These are phyloP conservation scores for Tricholoma terreum DNA, from an alignment of 768 basidiomycete genomes.

Conservation along the genomic window DNA sequence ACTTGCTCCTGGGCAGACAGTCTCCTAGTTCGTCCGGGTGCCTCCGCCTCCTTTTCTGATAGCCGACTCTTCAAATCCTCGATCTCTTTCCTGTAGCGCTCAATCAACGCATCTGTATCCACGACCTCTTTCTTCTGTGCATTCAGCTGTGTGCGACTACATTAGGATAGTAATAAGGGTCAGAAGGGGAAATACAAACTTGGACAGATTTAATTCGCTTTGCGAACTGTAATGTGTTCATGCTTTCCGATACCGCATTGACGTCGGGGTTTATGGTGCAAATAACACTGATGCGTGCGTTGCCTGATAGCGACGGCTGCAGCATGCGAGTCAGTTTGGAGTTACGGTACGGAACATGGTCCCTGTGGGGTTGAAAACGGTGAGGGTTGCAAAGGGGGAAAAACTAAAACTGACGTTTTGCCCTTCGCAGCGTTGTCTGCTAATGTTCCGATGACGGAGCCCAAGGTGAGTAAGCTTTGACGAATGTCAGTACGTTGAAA, in stretches of 20 bases:
- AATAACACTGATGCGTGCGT: conserved; percentile 93
- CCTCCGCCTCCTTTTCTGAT: conserved; percentile 66
- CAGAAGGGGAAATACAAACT: conserved; percentile 31
- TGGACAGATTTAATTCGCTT: conserved; percentile 89
- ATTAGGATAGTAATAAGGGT: neutral
- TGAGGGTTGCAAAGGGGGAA: neutral
- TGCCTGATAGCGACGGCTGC: conserved; percentile 92
- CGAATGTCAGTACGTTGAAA: conserved; percentile 5
- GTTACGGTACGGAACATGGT: conserved; percentile 94
- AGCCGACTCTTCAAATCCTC: conserved; percentile 80
- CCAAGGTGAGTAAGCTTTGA: conserved; percentile 81
- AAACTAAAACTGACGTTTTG: conserved; percentile 50
- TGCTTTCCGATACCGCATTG: conserved; percentile 76
- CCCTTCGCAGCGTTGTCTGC: conserved; percentile 82
- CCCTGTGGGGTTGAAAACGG: conserved; percentile 36
- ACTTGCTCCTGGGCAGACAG: conserved; percentile 66
- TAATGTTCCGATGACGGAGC: conserved; percentile 87
- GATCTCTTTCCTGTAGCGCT: conserved; percentile 92
- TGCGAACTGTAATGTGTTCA: conserved; percentile 88
- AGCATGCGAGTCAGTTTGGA: conserved; percentile 93
- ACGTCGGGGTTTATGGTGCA: conserved; percentile 92
- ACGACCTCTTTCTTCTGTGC: conserved; percentile 94
- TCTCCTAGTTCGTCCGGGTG: conserved; percentile 44
- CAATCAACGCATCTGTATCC: conserved; percentile 90
- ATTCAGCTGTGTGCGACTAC: conserved; percentile 47